These are phyloP conservation scores for Umbelopsis sp. DNA, from an alignment of 192 early-diverging fungal species.

Conservation along the genomic window DNA sequence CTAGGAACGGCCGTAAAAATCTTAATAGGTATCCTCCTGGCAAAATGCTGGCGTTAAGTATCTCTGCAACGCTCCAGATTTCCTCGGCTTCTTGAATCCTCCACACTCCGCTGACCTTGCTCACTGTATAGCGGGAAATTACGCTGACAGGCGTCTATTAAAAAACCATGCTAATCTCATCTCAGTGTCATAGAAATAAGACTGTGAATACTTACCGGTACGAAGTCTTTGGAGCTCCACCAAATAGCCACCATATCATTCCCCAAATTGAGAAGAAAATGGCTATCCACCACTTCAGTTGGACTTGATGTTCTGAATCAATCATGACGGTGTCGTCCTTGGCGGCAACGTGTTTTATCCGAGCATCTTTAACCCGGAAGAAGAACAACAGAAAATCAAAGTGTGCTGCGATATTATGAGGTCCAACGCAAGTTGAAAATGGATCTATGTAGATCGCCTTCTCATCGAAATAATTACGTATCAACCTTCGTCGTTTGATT, in stretches of 20 bases:
- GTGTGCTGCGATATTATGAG: neutral
- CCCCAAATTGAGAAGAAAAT: slow-evolving; percentile 9
- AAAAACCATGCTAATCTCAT: neutral
- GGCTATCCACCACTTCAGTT: slow-evolving; percentile 9
- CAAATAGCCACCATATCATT: slow-evolving; percentile 10
- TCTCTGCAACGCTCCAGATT: slow-evolving; percentile 5
- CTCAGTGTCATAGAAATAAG: neutral
- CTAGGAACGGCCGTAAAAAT: neutral
- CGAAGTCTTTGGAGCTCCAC: neutral
- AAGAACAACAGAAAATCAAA: slow-evolving; percentile 10
- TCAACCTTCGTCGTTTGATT: neutral
- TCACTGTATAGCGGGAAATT: neutral
- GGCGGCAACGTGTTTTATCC: neutral
- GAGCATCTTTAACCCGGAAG: neutral
- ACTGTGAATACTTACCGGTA: neutral
- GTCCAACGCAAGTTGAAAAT: neutral
- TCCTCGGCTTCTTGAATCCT: slow-evolving; percentile 8
- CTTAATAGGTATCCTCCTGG: neutral
- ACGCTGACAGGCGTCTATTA: neutral
- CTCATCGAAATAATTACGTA: neutral
- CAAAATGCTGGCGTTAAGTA: neutral
- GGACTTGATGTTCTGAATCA: neutral
- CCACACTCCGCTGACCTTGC: neutral
- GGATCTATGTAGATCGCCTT: neutral
- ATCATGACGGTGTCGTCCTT: neutral